Evolutionary conservation across 495 filamentous ascomycete species (phyloP).

Genomic region (Talaromyces adpressus): DNA sequence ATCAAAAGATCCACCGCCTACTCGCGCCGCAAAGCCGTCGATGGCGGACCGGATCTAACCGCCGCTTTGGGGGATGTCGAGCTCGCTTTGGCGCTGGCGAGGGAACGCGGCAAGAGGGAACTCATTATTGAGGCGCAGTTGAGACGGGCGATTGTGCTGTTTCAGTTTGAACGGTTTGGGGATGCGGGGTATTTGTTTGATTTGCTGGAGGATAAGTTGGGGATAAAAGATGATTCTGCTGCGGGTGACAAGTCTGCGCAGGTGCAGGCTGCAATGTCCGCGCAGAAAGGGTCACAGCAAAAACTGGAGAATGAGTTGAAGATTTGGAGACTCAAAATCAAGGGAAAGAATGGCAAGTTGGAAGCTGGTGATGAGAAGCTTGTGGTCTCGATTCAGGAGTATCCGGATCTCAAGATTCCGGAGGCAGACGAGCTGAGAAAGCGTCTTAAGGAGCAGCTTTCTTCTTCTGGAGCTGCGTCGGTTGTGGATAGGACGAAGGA

Average conservation of each 20-base stretch:
- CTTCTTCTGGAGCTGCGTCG: not conserved
- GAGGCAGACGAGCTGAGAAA: constrained; percentile 28
- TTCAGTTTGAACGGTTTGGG: constrained; percentile 61
- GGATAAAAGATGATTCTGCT: constrained; percentile 4
- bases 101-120: constrained; percentile 70
- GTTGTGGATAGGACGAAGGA: constrained; percentile 13
- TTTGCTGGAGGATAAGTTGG: constrained; percentile 51
- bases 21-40: constrained; percentile 50
- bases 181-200: constrained; percentile 70
- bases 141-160: constrained; percentile 68
- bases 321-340: constrained; percentile 57
- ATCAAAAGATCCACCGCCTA: constrained; percentile 82
- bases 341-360: constrained; percentile 42
- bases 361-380: constrained; percentile 52
- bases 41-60: constrained; percentile 38
- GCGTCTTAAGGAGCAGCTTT: constrained; percentile 3
- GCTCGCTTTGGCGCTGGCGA: constrained; percentile 60
- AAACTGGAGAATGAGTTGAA: constrained; percentile 31
- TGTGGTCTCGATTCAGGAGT: constrained; percentile 52
- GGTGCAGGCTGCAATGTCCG: constrained; percentile 26
- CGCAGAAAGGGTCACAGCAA: constrained; percentile 44
- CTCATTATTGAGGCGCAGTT: constrained; percentile 75
- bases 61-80: constrained; percentile 75
- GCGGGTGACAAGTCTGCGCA: constrained; percentile 21
- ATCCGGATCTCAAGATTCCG: constrained; percentile 52